These are phyloP conservation scores for Saccharomycopsis fermentans DNA, from an alignment of 805 yeast species.

Conservation along the genomic window DNA sequence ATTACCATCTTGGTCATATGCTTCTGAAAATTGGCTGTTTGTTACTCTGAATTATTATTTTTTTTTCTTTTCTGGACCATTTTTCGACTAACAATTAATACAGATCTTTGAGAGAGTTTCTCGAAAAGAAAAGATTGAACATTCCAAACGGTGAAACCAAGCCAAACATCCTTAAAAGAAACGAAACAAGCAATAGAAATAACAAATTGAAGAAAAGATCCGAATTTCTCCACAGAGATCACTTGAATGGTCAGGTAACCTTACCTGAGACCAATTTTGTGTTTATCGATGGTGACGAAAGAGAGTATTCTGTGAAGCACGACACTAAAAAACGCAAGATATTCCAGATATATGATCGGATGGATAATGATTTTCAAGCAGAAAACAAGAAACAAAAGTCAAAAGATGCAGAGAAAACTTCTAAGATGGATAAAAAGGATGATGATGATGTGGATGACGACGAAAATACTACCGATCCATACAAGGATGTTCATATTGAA, in stretches of 20 bases:
- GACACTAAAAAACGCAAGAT: conserved; percentile 22
- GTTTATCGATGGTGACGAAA: conserved; percentile 24
- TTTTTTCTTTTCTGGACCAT: neutral
- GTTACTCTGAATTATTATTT: too few relatives aligned
- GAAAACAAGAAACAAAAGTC: conserved; percentile 22
- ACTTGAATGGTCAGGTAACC: conserved; percentile 27
- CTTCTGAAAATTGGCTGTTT: too few relatives aligned
- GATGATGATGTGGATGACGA: conserved; percentile 28
- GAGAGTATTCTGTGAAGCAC: conserved; percentile 21
- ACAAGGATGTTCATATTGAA: conserved; percentile 41
- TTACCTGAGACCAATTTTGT: conserved; percentile 18
- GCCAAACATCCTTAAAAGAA: neutral
- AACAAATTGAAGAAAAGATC: conserved; percentile 45
- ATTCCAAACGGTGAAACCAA: neutral
- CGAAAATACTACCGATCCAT: conserved; percentile 28
- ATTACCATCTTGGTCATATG: too few relatives aligned
- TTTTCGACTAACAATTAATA: neutral
- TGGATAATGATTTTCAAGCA: conserved; percentile 6
- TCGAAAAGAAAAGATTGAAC: neutral
- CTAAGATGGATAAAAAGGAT: conserved; percentile 17
- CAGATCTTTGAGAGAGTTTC: neutral
- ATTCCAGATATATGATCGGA: conserved; percentile 2
- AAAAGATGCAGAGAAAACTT: conserved; percentile 27
- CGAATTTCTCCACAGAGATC: conserved; percentile 35
- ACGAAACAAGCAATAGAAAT: conserved; percentile 43